Conservation (phyloP, 148 eudicot species). For the Chenopodium quinoa region DNA sequence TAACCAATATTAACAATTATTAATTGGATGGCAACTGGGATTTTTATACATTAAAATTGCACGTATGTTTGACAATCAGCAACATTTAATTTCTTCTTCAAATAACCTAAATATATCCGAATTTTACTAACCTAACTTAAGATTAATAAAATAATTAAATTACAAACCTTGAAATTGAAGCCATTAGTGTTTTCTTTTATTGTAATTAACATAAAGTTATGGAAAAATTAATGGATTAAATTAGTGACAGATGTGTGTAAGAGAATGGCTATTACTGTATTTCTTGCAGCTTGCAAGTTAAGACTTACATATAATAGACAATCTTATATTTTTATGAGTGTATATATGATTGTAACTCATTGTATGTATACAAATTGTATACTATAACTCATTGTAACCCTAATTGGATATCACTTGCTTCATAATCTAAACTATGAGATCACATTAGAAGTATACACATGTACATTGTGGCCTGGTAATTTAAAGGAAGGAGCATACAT, state of each 20-base stretch:
- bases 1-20: neutral
- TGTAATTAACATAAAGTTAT: too few relatives aligned
- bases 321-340: too few relatives aligned
- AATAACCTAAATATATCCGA: neutral
- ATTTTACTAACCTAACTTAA: neutral
- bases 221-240: neutral
- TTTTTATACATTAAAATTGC: neutral
- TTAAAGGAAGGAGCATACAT: too few relatives aligned
- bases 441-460: too few relatives aligned
- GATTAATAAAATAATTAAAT: neutral
- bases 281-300: constrained; percentile 3
- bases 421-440: too few relatives aligned
- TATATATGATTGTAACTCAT: too few relatives aligned
- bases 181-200: neutral
- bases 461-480: too few relatives aligned
- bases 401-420: too few relatives aligned
- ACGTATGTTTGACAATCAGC: constrained; percentile 11
- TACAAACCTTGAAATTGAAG: neutral
- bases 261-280: neutral
- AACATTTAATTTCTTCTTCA: neutral
- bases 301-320: neutral
- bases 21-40: neutral
- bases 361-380: too few relatives aligned
- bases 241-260: neutral
- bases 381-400: neutral